A percentile compares a stretch with the other conserved stretches of the same genome.
These are phyloP conservation scores for Sesbania bispinosa DNA, from an alignment of 306 rosid species.

Conservation along the genomic window DNA sequence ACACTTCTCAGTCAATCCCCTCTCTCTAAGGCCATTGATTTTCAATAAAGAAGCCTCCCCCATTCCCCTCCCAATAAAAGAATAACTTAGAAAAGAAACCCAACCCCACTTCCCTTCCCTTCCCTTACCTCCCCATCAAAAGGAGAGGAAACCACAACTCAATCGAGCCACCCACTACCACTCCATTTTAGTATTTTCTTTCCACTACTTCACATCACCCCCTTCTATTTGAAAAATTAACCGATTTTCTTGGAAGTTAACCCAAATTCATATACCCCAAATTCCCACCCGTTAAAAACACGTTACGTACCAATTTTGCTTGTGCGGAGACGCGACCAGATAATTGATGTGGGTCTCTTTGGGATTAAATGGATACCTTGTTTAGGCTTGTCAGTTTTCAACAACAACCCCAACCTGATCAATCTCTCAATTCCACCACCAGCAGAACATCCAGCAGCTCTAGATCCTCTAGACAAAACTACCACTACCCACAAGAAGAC, in stretches of 20 bases:
- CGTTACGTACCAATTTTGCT: conserved; percentile 22
- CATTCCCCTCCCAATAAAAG: conserved; percentile 6
- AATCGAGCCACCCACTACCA: neutral
- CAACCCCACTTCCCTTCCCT: conserved; percentile 42
- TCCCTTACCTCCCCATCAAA: conserved; percentile 32
- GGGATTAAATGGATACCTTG: conserved; percentile 89
- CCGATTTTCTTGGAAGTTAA: neutral
- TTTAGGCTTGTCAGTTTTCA: conserved; percentile 71
- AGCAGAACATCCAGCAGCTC: conserved; percentile 68
- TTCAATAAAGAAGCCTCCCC: conserved; percentile 1
- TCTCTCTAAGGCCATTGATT: neutral
- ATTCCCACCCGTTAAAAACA: conserved; percentile 47
- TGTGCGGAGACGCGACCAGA: conserved; percentile 23
- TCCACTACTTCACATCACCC: conserved; percentile 3
- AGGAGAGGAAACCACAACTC: conserved; percentile 19
- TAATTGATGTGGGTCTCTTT: conserved; percentile 55
- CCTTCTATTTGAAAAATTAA: neutral
- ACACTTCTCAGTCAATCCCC: conserved; percentile 31
- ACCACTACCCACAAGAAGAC: conserved; percentile 33
- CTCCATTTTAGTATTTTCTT: neutral
- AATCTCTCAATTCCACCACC: conserved; percentile 78
- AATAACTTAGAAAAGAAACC: conserved; percentile 33
- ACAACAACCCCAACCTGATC: conserved; percentile 49
- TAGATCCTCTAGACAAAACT: conserved; percentile 56
- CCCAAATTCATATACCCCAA: too few species aligned